These are phyloP conservation scores for Bondarzewia mesenterica DNA, from an alignment of 1,284 basidiomycete genomes.

Conservation along the genomic window DNA sequence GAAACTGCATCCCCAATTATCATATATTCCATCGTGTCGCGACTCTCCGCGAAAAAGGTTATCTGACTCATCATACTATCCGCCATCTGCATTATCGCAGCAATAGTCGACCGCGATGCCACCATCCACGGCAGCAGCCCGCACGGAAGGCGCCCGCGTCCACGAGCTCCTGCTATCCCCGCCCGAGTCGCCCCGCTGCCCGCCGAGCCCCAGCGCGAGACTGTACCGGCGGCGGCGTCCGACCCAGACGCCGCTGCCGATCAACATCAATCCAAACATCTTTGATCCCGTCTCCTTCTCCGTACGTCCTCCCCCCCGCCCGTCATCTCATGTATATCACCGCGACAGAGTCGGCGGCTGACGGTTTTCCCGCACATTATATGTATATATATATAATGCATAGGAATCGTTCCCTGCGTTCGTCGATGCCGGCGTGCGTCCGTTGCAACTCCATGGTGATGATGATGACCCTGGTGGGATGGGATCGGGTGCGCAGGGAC, in stretches of 20 bases:
- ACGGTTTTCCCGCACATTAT: not conserved
- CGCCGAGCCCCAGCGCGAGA: not conserved
- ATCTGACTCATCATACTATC: too few relatives aligned
- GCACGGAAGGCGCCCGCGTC: too few relatives aligned
- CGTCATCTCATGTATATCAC: too few relatives aligned
- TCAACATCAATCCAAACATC: constrained; percentile 6
- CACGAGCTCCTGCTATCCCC: not conserved
- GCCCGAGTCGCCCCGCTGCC: not conserved
- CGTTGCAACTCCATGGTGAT: not conserved
- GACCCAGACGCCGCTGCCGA: too few relatives aligned
- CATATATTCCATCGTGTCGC: too few relatives aligned
- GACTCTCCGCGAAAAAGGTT: too few relatives aligned
- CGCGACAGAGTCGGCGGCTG: not conserved
- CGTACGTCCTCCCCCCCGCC: constrained; percentile 1
- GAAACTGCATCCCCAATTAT: too few relatives aligned
- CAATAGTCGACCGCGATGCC: too few relatives aligned
- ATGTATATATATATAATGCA: not conserved
- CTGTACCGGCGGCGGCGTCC: not conserved
- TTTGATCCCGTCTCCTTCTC: constrained; percentile 15
- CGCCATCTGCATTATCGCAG: too few relatives aligned
- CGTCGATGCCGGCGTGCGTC: constrained; percentile 1
- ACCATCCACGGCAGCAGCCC: too few relatives aligned
- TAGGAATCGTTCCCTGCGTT: constrained; percentile 14
- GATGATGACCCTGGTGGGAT: not conserved
- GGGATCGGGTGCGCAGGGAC: not conserved